phyloP scores from a whole-genome alignment of 495 filamentous ascomycete species.

The Annulohypoxylon moriforme region DNA sequence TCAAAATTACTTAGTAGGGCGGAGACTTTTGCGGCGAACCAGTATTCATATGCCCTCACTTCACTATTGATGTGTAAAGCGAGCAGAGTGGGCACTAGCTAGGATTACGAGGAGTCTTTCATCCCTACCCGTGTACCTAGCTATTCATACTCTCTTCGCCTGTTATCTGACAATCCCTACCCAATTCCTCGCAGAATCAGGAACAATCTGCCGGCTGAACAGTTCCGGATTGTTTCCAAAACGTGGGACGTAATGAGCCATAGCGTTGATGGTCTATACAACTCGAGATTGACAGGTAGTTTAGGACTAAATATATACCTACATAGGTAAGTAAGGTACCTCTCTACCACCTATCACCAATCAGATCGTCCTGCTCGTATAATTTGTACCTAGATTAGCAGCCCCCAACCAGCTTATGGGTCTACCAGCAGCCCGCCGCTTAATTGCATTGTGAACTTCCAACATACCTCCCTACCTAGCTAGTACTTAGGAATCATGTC shows the following conservation, averaged over 20 bases:
- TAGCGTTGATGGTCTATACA: not conserved
- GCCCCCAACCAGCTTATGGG: not conserved
- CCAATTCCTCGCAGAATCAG: not conserved
- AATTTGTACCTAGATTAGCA: not conserved
- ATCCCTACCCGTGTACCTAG: not conserved
- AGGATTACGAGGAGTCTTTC: not conserved
- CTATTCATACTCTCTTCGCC: not conserved
- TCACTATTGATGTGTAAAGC: not conserved
- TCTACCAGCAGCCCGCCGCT: not conserved
- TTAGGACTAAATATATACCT: too few species aligned
- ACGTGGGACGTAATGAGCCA: not conserved
- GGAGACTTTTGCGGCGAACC: not conserved
- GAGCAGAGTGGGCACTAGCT: not conserved
- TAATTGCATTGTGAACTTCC: not conserved
- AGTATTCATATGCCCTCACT: not conserved
- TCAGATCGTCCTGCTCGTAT: not conserved
- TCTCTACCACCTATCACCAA: too few species aligned
- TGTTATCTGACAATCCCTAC: not conserved
- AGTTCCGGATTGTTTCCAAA: not conserved
- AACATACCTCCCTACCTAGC: too few species aligned
- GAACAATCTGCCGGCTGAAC: not conserved
- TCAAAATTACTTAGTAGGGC: not conserved
- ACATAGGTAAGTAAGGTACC: not conserved
- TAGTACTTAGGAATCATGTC: not conserved
- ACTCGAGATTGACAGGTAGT: too few species aligned